A percentile compares a stretch with the other conserved stretches of the same genome.
These are phyloP conservation scores for Neurospora sp. DNA, from an alignment of 2,329 filamentous ascomycete species.

Conservation along the genomic window DNA sequence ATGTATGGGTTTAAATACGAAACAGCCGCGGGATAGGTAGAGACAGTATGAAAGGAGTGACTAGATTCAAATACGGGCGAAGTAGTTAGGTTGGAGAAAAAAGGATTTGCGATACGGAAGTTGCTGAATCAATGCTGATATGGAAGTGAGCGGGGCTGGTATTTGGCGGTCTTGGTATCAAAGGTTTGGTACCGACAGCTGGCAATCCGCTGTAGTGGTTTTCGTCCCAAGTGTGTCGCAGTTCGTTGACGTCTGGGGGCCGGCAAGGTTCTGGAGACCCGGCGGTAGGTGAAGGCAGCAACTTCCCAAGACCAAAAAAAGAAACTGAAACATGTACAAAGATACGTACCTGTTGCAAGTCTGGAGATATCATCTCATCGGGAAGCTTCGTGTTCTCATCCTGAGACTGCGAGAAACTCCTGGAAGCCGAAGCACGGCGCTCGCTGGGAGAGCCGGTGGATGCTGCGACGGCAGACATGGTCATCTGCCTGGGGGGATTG, in stretches of 20 bases:
- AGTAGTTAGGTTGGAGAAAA: not conserved
- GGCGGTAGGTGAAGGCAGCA: not conserved
- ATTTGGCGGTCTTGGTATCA: not conserved
- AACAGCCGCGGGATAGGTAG: not conserved
- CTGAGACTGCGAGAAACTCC: conserved; percentile 18
- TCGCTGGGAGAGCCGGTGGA: conserved; percentile 33
- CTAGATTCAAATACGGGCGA: not conserved
- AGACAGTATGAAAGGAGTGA: not conserved
- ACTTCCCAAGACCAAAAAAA: not conserved
- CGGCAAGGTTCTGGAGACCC: not conserved
- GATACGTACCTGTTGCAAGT: conserved; percentile 21
- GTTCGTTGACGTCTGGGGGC: not conserved
- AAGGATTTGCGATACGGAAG: not conserved
- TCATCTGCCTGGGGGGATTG: conserved; percentile 6
- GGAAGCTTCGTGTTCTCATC: conserved; percentile 29
- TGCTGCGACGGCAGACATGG: conserved; percentile 29
- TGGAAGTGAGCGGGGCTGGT: not conserved
- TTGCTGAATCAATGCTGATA: not conserved
- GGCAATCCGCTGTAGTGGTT: not conserved
- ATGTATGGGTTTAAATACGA: not conserved
- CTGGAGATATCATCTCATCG: conserved; percentile 24
- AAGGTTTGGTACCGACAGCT: not conserved
- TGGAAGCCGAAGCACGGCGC: conserved; percentile 24
- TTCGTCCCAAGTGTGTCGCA: not conserved
- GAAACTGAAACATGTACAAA: conserved; percentile 12